These are phyloP conservation scores for Podosphaera fusca DNA, from an alignment of 2,329 filamentous ascomycete genomes.

Conservation along the genomic window DNA sequence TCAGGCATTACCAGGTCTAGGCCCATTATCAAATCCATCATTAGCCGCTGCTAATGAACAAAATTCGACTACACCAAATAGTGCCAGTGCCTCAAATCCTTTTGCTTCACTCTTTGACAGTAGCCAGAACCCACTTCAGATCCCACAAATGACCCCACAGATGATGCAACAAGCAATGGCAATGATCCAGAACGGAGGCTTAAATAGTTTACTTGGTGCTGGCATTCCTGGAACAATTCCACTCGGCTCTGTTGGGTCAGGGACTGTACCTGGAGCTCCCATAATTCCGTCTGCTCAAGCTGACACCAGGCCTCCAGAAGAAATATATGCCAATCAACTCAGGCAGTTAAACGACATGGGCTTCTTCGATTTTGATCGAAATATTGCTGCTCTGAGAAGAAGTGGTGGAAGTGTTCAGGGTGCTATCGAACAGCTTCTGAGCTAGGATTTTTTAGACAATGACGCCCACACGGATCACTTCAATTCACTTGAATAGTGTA, in stretches of 20 bases:
- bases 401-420: constrained; percentile 89
- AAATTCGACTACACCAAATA: constrained; percentile 13
- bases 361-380: constrained; percentile 89
- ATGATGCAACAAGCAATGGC: constrained; percentile 30
- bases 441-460: neutral
- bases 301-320: constrained; percentile 80
- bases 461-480: neutral
- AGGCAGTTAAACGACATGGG: constrained; percentile 96
- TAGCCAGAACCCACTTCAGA: constrained; percentile 16
- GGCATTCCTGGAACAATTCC: constrained; percentile 3
- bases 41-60: constrained; percentile 14
- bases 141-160: constrained; percentile 30
- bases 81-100: constrained; percentile 28
- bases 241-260: neutral
- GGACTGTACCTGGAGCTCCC: constrained; percentile 14
- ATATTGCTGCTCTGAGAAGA: constrained; percentile 66
- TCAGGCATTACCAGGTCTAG: constrained; percentile 8
- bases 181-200: constrained; percentile 12
- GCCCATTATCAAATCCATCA: constrained; percentile 13
- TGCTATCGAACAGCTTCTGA: constrained; percentile 52
- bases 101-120: constrained; percentile 41
- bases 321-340: constrained; percentile 74
- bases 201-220: constrained; percentile 8
- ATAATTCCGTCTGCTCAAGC: constrained; percentile 29
- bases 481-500: too few relatives aligned